Base-by-base conservation (phyloP, 2,329 filamentous ascomycete genomes). In the Dendrostoma leiphaemia region DNA sequence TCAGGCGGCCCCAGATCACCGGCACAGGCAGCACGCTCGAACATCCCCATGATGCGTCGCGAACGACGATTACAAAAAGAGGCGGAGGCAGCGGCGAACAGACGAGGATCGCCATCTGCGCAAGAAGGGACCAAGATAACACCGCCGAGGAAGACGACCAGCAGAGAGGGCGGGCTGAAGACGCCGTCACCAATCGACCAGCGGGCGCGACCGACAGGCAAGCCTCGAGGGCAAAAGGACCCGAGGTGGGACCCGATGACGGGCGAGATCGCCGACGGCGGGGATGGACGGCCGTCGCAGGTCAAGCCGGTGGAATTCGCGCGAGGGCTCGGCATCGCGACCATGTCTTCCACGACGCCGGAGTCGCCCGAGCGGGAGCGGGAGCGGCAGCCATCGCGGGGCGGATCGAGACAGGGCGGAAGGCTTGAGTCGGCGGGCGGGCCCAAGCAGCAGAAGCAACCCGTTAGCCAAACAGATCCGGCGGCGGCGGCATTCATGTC, bases 191-290 rank as follows among this genome's bases (percentile, higher is more conserved):
- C 31, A 15, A 21, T 53, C 28, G 44, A 53, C 23, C 48, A 37
- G 44, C 21, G 23, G 10, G 47, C 38, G n/a, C 32, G 26, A 26
- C 47, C 52, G 15, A 40, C 52, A 8, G 47, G 47, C 26, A 49
- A 34, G 10, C 31, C 47, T 9, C 40, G 40, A 4, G 32, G 41
- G 6, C 37, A 54, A 34, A 51, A 40, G 28, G 74, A 79, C 56
- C 77, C 76, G 21, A 73, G 75, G 60, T 88, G 85, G 85, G 84
- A 90, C 69, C 80, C 80, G 45, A 82, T 81, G 64, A 86, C 86
- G 3, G 85, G 84, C 8, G 85, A 89, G 63, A 81, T 83, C 35
- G 85, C 82, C 5, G 78, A 74, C n/a, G 79, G 73, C 51, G 69
- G 76, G 19, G 76, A 72, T 45, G 83, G 84, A 13, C 81, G 77